Evolutionary conservation across 345 rosid genomes (phyloP).

Genomic region (Salix suchowensis): DNA sequence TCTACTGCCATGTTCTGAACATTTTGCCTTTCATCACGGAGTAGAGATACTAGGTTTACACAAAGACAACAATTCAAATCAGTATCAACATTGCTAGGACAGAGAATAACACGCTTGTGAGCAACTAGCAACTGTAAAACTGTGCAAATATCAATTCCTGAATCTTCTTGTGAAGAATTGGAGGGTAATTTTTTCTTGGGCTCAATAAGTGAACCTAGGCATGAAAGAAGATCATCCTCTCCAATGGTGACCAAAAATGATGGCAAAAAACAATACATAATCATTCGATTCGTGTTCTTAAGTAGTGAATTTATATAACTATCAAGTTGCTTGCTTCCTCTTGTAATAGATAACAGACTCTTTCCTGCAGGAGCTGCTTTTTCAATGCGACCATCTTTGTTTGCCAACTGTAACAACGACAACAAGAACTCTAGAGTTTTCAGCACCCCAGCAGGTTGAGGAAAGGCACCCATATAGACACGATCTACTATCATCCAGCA

Average conservation of each 20-base stretch:
- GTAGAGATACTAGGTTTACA: slow-evolving; percentile 80
- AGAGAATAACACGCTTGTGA: slow-evolving; percentile 81
- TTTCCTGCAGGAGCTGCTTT: slow-evolving; percentile 85
- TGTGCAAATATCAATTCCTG: slow-evolving; percentile 67
- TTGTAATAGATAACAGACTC: slow-evolving; percentile 76
- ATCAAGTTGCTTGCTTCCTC: slow-evolving; percentile 84
- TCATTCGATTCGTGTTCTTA: slow-evolving; percentile 86
- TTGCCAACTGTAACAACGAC: slow-evolving; percentile 94
- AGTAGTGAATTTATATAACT: slow-evolving; percentile 85
- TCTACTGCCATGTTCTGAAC: slow-evolving; percentile 85
- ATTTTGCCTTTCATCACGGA: slow-evolving; percentile 68
- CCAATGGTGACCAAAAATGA: slow-evolving; percentile 76
- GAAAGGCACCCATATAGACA: slow-evolving; percentile 92
- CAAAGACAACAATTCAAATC: slow-evolving; percentile 93
- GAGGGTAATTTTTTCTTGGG: slow-evolving; percentile 50
- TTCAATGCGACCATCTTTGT: slow-evolving; percentile 96
- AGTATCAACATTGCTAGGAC: slow-evolving; percentile 90
- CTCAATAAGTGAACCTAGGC: slow-evolving; percentile 71
- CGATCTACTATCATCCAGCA: slow-evolving; percentile 98
- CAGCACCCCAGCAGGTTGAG: slow-evolving; percentile 75
- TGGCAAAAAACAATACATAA: slow-evolving; percentile 88
- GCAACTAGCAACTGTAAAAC: slow-evolving; percentile 90
- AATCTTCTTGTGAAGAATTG: slow-evolving; percentile 56
- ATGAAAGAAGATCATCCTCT: slow-evolving; percentile 79
- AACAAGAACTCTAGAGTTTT: slow-evolving; percentile 84